Evolutionary conservation across 1,284 basidiomycete species (phyloP).

Genomic region (Laetiporus sulphureus): DNA sequence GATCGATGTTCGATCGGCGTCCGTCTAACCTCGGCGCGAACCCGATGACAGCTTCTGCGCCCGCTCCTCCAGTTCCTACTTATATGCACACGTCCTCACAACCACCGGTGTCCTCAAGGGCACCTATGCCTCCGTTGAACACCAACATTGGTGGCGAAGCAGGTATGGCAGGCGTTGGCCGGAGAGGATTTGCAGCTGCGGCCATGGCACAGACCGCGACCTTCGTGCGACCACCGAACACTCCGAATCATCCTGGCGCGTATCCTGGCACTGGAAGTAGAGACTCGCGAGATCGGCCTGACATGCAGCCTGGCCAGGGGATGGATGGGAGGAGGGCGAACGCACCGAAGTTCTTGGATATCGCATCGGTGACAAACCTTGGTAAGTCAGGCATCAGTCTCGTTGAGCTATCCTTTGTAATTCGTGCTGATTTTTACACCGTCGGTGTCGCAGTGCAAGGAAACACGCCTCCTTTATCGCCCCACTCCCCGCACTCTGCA

Average conservation of each 20-base stretch:
- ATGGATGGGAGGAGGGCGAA: conserved; percentile 35
- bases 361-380: conserved; percentile 26
- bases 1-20: conserved; percentile 12
- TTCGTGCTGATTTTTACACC: not conserved
- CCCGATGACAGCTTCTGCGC: not conserved
- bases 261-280: conserved; percentile 15
- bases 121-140: conserved; percentile 35
- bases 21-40: conserved; percentile 7
- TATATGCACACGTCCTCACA: too few relatives aligned
- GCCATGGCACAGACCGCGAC: conserved; percentile 68
- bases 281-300: conserved; percentile 4
- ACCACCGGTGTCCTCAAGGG: too few relatives aligned
- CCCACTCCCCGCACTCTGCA: too few relatives aligned
- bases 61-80: not conserved
- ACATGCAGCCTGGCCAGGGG: conserved; percentile 17
- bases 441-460: not conserved
- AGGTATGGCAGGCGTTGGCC: conserved; percentile 86
- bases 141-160: conserved; percentile 75
- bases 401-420: not conserved
- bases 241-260: not conserved
- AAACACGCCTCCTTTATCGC: conserved; percentile 30
- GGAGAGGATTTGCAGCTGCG: conserved; percentile 78
- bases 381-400: conserved; percentile 12
- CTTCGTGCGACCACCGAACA: conserved; percentile 28
- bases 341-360: conserved; percentile 48